Conservation (phyloP, 2,329 filamentous ascomycete genomes). For the Penicillium sp. region DNA sequence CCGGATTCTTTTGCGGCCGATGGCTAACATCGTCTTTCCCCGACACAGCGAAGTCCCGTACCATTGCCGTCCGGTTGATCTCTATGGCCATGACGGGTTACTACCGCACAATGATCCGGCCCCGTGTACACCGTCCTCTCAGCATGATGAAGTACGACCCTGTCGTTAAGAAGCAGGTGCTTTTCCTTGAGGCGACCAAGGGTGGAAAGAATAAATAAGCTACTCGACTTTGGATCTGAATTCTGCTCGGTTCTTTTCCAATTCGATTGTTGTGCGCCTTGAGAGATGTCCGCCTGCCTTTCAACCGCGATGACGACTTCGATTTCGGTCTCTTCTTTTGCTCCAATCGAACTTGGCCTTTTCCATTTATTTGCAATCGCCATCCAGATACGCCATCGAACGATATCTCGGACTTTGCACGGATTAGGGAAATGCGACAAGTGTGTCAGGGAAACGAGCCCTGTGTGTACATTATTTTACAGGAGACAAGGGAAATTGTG, state of each 20-base stretch:
- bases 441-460: conserved; percentile 2
- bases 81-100: conserved; percentile 99
- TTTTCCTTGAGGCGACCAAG: conserved; percentile 89
- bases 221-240: neutral
- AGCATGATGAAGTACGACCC: conserved; percentile 99
- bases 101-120: conserved; percentile 83
- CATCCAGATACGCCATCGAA: neutral
- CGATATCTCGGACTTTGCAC: neutral
- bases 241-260: neutral
- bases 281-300: neutral
- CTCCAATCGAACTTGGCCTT: neutral
- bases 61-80: conserved; percentile 84
- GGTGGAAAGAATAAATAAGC: conserved; percentile 49
- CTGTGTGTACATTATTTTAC: conserved; percentile 23
- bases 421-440: conserved; percentile 5
- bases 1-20: neutral
- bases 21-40: conserved; percentile 10
- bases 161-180: conserved; percentile 87
- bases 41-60: conserved; percentile 70
- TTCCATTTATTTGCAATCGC: neutral
- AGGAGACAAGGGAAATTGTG: conserved; percentile 6
- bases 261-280: neutral
- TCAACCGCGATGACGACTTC: neutral
- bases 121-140: conserved; percentile 69
- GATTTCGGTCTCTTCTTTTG: neutral